A percentile compares a stretch with the other conserved stretches of the same genome.
Evolutionary conservation across 2,329 filamentous ascomycete species (phyloP).

Genomic region (Clarireedia monteithiana): DNA sequence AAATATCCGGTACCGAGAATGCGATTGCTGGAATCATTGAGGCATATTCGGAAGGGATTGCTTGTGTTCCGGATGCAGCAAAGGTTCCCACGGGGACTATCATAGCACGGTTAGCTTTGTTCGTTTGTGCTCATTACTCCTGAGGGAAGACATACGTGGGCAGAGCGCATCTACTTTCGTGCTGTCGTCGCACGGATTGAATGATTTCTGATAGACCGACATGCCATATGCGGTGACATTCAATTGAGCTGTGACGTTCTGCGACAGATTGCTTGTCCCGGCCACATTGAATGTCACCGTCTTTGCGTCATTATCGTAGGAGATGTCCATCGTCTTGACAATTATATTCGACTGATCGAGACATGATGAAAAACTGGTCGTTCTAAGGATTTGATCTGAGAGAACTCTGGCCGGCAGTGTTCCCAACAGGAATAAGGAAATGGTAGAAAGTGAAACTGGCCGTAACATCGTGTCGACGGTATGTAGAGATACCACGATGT

Average conservation of each 20-base stretch:
- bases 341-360: conserved; percentile 50
- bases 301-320: conserved; percentile 69
- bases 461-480: conserved; percentile 25
- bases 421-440: conserved; percentile 26
- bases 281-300: conserved; percentile 74
- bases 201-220: conserved; percentile 67
- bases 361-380: conserved; percentile 74
- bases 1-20: conserved; percentile 84
- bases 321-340: conserved; percentile 67
- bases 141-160: conserved; percentile 46
- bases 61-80: conserved; percentile 60
- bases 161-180: conserved; percentile 70
- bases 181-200: conserved; percentile 69
- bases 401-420: conserved; percentile 37
- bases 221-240: conserved; percentile 56
- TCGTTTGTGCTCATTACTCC: background rate
- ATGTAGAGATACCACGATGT: conserved; percentile 7
- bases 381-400: conserved; percentile 67
- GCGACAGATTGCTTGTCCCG: conserved; percentile 62
- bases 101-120: conserved; percentile 16
- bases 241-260: conserved; percentile 67
- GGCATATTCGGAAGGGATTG: conserved; percentile 64
- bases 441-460: conserved; percentile 19
- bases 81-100: conserved; percentile 69
- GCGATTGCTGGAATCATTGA: conserved; percentile 78